Conservation (phyloP, 1,139 yeast genomes). For the Taphrina communis region DNA sequence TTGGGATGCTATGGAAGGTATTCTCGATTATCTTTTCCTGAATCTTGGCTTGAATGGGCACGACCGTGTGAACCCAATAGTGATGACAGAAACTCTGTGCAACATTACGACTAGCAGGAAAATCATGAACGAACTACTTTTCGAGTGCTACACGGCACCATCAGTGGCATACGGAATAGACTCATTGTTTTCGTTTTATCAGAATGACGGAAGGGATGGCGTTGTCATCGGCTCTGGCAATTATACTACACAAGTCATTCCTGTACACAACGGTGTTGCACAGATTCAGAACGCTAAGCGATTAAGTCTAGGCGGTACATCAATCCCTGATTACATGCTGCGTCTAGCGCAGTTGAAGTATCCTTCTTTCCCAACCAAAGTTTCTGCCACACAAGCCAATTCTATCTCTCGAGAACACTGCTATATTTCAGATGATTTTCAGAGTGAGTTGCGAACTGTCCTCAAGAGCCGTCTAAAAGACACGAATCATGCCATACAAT, state of each 20-base stretch:
- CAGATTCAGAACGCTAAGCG: slow-evolving; percentile 72
- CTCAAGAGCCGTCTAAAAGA: slow-evolving; percentile 70
- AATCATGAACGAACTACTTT: slow-evolving; percentile 75
- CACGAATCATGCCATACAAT: slow-evolving; percentile 78
- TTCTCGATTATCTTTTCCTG: slow-evolving; percentile 81
- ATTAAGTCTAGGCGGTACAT: slow-evolving; percentile 90
- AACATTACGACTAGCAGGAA: slow-evolving; percentile 72
- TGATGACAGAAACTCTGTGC: slow-evolving; percentile 80
- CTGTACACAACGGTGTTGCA: slow-evolving; percentile 68
- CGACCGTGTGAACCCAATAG: slow-evolving; percentile 76
- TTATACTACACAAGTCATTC: slow-evolving; percentile 82
- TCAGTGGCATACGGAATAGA: slow-evolving; percentile 82
- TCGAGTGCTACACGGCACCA: slow-evolving; percentile 79
- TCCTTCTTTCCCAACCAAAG: slow-evolving; percentile 84
- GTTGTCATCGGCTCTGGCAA: slow-evolving; percentile 81
- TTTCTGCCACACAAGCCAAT: slow-evolving; percentile 68
- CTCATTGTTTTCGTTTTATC: slow-evolving; percentile 73
- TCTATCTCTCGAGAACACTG: slow-evolving; percentile 75
- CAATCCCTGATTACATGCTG: slow-evolving; percentile 67
- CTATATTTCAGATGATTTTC: slow-evolving; percentile 69
- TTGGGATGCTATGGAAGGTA: slow-evolving; percentile 83
- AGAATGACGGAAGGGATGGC: slow-evolving; percentile 60
- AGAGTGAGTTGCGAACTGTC: slow-evolving; percentile 63
- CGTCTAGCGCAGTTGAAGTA: slow-evolving; percentile 76
- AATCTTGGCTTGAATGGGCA: slow-evolving; percentile 71